These are phyloP conservation scores for Leishmania arabica DNA, from an alignment of 208 protist species.

Conservation along the genomic window DNA sequence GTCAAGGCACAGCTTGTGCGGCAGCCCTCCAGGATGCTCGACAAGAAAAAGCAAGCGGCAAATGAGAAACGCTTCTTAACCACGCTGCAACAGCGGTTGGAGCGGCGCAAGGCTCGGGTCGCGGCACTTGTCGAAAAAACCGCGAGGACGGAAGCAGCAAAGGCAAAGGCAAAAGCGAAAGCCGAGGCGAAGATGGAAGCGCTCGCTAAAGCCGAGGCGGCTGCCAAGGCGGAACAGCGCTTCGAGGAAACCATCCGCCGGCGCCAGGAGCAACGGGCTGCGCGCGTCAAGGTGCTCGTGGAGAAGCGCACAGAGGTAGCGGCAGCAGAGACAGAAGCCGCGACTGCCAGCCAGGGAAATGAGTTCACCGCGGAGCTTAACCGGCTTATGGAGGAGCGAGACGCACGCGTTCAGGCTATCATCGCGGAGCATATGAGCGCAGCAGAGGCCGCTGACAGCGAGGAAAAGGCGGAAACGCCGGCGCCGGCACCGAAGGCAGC, in stretches of 20 bases:
- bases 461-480: background rate
- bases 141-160: background rate
- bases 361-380: background rate
- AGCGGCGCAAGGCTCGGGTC: conserved; percentile 16
- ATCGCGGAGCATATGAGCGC: conserved; percentile 5
- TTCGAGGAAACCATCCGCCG: background rate
- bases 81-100: conserved; percentile 7
- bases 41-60: conserved; percentile 13
- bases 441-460: background rate
- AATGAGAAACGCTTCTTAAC: conserved; percentile 15
- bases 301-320: background rate
- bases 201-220: background rate
- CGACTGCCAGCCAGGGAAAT: background rate
- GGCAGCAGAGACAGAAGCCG: background rate
- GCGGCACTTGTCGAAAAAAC: conserved; percentile 6
- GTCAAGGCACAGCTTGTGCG: conserved; percentile 11
- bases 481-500: background rate
- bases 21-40: background rate
- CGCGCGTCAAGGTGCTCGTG: conserved; percentile 11
- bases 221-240: background rate
- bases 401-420: background rate
- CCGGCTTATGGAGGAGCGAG: background rate
- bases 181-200: background rate
- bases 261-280: conserved; percentile 8
- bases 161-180: background rate